A percentile compares a stretch with the other conserved stretches of the same genome.
These are phyloP conservation scores for Leishmania amazonensis DNA, from an alignment of 208 protist genomes.

Conservation along the genomic window DNA sequence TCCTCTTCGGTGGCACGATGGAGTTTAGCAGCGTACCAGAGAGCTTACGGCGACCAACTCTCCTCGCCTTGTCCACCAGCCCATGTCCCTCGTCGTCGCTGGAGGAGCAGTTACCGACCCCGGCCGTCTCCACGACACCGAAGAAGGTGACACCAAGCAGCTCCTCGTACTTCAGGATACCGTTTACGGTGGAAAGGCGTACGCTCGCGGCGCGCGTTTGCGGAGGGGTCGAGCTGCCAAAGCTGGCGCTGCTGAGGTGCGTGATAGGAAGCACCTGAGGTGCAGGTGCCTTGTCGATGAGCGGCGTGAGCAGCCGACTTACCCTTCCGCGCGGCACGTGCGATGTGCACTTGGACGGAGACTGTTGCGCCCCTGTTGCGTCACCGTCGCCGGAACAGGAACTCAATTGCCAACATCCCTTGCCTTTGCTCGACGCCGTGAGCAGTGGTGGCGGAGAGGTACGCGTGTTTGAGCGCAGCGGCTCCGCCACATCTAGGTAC, in stretches of 20 bases:
- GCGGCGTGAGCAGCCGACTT: slow-evolving; percentile 10
- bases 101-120: slow-evolving; percentile 8
- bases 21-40: not conserved
- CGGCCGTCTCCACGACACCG: slow-evolving; percentile 7
- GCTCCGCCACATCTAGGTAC: slow-evolving; percentile 21
- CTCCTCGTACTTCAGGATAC: slow-evolving; percentile 11
- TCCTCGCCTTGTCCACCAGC: slow-evolving; percentile 7
- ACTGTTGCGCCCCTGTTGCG: not conserved
- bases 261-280: too few relatives aligned
- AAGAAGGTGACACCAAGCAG: slow-evolving; percentile 20
- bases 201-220: not conserved
- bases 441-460: not conserved
- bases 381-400: slow-evolving; percentile 3
- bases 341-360: not conserved
- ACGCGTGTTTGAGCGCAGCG: not conserved
- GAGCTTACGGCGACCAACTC: not conserved
- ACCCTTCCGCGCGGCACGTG: not conserved
- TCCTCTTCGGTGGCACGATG: not conserved
- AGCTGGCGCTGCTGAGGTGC: not conserved
- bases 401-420: not conserved
- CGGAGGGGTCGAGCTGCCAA: too few relatives aligned
- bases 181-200: not conserved
- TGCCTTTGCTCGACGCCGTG: not conserved
- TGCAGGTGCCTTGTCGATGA: not conserved
- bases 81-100: slow-evolving; percentile 5